Evolutionary conservation across 2,329 filamentous ascomycete species (phyloP).

Genomic region (Xylogone sp.): DNA sequence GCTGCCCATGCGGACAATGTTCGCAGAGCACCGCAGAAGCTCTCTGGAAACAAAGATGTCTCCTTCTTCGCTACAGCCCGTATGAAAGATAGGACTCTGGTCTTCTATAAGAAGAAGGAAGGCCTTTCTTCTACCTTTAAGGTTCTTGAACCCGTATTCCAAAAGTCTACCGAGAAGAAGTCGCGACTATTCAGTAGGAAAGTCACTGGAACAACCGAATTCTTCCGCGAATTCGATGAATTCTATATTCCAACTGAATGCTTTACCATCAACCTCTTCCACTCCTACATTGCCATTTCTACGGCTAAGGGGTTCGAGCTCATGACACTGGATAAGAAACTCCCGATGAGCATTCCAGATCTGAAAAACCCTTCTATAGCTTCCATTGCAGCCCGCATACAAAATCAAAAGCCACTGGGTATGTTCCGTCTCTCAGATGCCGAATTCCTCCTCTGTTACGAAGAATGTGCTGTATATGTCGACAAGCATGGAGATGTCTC

Average conservation of each 20-base stretch:
- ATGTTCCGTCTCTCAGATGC: conserved; percentile 95
- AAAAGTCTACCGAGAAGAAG: conserved; percentile 85
- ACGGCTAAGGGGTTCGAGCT: conserved; percentile 94
- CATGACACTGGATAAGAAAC: conserved; percentile 94
- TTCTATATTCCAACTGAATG: conserved; percentile 98
- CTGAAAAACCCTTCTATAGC: conserved; percentile 73
- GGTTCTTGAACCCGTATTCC: conserved; percentile 91
- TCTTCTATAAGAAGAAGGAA: conserved; percentile 97
- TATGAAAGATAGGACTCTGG: conserved; percentile 93
- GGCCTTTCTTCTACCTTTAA: conserved; percentile 92
- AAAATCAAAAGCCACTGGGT: conserved; percentile 78
- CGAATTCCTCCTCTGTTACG: conserved; percentile 90
- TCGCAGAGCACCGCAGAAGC: conserved; percentile 83
- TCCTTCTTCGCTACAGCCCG: conserved; percentile 93
- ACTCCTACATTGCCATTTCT: conserved; percentile 86
- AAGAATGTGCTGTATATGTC: conserved; percentile 95
- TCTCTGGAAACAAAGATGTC: conserved; percentile 84
- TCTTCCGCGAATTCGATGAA: conserved; percentile 97
- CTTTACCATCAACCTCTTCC: conserved; percentile 93
- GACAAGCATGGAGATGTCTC: conserved; percentile 97
- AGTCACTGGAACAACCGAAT: conserved; percentile 76
- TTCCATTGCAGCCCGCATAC: conserved; percentile 80
- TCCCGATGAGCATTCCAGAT: conserved; percentile 89
- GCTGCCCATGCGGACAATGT: conserved; percentile 65
- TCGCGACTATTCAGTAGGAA: conserved; percentile 56